Evolutionary conservation across 1,284 basidiomycete genomes (phyloP), one percentile per base, ranked within the genome.

Genomic region (Apiotrichum mycotoxinovorans): DNA sequence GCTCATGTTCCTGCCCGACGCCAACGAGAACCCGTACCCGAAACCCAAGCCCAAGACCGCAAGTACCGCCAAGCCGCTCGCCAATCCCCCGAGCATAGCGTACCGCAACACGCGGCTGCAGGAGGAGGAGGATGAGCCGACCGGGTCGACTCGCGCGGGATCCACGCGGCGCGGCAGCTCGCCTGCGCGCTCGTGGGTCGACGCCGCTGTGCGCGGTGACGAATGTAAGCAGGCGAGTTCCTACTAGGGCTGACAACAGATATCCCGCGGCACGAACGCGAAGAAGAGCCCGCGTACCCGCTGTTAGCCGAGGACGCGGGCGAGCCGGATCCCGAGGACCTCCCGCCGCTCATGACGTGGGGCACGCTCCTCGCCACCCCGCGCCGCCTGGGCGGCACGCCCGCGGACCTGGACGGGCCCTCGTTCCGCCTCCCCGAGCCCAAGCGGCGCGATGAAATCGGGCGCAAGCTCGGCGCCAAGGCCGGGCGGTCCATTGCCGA

Each of bases 261-360:
- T 18, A 30, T 54, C 23, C 43, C 48, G 12, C 48, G 22, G 11
- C n/a, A 45, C 3, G n/a, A 26, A 20, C 40, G 52, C 18, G 42
- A 38, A 10, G 35, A 34, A 7, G 49, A 47, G 2, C 44, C 50
- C 30, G 12, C 7, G 4, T 48, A 50, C 43, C 14, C 26, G 7
- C 48, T 56, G 15, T 52, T 22, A 22, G 48, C 26, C 26, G 52
- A 38, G 14, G 60, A 62, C 18, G 42, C 56, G 4, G 30, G 30
- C 5, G 60, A 62, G 22, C 60, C 89, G 2, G 88, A 87, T 8
- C 87, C 91, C 0, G 83, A 87, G 5, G 82, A 90, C 62, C 82
- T 95, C 33, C 90, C 91, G 61, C 86, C 93, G 64, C 83, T 96
- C 22, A 90, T 95, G 87, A 96, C 92, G 11, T 91, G 89, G 89